phyloP scores from a whole-genome alignment of 2,329 filamentous ascomycete genomes.

The Capronia coronata region DNA sequence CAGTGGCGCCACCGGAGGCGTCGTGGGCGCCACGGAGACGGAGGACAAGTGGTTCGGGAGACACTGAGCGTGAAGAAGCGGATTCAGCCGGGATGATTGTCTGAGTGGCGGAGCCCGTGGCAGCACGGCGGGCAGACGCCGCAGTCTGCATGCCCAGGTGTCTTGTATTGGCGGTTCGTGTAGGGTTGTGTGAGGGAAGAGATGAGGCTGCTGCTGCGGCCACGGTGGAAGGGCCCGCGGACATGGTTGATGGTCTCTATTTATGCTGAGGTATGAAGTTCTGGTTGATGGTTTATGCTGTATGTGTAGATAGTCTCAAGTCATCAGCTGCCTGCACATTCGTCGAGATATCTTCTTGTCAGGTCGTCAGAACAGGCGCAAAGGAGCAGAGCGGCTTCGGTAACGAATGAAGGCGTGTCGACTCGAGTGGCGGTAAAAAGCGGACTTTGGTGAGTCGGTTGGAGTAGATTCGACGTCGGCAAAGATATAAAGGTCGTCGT shows the following conservation, averaged over 20 bases:
- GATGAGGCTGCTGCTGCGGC: slow-evolving; percentile 1
- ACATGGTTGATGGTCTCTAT: neutral
- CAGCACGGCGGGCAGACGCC: slow-evolving; percentile 5
- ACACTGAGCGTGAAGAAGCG: slow-evolving; percentile 14
- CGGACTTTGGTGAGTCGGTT: too few species aligned
- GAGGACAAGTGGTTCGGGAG: slow-evolving; percentile 27
- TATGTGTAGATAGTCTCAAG: neutral
- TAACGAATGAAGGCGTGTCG: too few species aligned
- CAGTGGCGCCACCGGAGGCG: slow-evolving; percentile 2
- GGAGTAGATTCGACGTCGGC: neutral
- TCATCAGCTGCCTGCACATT: neutral
- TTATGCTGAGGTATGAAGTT: too few species aligned
- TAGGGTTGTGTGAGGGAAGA: neutral
- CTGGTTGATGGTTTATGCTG: too few species aligned
- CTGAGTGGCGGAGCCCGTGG: slow-evolving; percentile 27
- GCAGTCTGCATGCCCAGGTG: slow-evolving; percentile 8
- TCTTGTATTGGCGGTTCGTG: slow-evolving; percentile 3
- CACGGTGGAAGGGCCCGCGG: neutral
- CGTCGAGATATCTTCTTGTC: neutral
- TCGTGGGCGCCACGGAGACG: slow-evolving; percentile 26
- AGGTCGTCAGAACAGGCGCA: neutral
- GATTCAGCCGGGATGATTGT: slow-evolving; percentile 30
- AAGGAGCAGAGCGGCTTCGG: too few species aligned
- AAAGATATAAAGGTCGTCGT: neutral
- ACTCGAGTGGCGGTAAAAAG: too few species aligned